Evolutionary conservation across 1,284 basidiomycete genomes (phyloP), one percentile per base, ranked within the genome.

Genomic region (Marasmius tenuissimus): DNA sequence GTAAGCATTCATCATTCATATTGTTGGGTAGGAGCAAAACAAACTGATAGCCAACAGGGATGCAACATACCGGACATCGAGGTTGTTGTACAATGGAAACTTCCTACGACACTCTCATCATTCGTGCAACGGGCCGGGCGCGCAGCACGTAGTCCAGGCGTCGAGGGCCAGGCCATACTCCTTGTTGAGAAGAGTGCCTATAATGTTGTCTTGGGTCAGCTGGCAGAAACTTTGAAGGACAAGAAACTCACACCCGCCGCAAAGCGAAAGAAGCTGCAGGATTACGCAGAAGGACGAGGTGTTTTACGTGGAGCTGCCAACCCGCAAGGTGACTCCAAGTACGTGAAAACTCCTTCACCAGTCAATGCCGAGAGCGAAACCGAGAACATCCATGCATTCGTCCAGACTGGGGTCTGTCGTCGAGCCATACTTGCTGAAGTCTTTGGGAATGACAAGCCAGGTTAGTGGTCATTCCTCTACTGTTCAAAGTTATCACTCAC

Each of bases 21-120:
- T 27, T 22, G 49, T 10, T 55, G 14, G 10, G 53, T 22, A 16
- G 54, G 20, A 45, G 35, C 2, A 4, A 52, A 27, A 27, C 27
- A 2, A 2, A 27, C 52, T 18, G 18, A 34, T 33, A 14, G 10
- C 16, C 33, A 12, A 35, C 51, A 76, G 74, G 74, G 75, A 22
- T 75, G 73, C 54, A 73, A 76, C 60, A 69, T 75, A 48, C 70
- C 72, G 0, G 69, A 73, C 55, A 69, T 76, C 12, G 71, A 76
- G 16, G 48, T 73, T 10, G 73, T 76, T 7, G 69, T 76, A 0
- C 75, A 76, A 59, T 76, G 74, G 74, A 74, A 71, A 40, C 53
- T 73, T 3, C 72, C 74, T 0, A 57, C 40, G 0, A 63, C 68
- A 0, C 38, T 76, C 0, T 76, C 73, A 10, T 38, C 67, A 0